Base-by-base conservation (phyloP, 495 filamentous ascomycete genomes). In the Hypoxylon fuscum region DNA sequence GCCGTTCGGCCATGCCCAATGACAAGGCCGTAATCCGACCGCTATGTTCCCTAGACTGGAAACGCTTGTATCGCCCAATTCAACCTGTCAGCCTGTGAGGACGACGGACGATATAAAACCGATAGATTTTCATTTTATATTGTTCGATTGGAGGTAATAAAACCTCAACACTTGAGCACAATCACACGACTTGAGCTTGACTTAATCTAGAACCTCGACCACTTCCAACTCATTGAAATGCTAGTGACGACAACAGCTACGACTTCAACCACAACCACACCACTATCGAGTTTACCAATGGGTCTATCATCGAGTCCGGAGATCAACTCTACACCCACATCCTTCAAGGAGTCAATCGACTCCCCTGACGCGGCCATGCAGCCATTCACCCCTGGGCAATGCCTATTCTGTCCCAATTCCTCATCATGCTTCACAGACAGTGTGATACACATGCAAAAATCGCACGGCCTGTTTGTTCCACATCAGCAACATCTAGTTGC, bases 401-500 rank as follows among this genome's bases (percentile, higher is more conserved):
- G 68, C 41, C 64, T 71, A 27, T 71, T 71, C 51, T 71, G 68
- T 55, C 35, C 41, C 20, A 52, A 48, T 3, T 12, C 32, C 53
- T 62, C 56, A 14, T 14, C 45, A 8, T 42, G 27, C 45, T 68
- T 76, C 52, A 14, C 41, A 15, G 65, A 65, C 21, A 74, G 64
- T 64, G 31, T 73, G 22, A 21, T 48, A 40, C 74, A 76, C 64
- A 76, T 76, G 71, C 71, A 66, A 46, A 66, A 70, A 45, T 52
- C 62, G n/a, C 72, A 76, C 62, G 64, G 74, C 25, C 49, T 76
- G 0, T 71, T 74, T 44, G 46, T 76, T 22, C 70, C 70, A 18
- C 37, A 65, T 38, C 65, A 47, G 29, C 18, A 66, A 34, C 48
- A 65, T 41, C 46, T 76, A 9, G 44, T 53, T 1, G 72, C 73